Evolutionary conservation across 2,329 filamentous ascomycete species (phyloP), one percentile per base, ranked within the genome.

Genomic region (Atkinsonella hypoxylon): DNA sequence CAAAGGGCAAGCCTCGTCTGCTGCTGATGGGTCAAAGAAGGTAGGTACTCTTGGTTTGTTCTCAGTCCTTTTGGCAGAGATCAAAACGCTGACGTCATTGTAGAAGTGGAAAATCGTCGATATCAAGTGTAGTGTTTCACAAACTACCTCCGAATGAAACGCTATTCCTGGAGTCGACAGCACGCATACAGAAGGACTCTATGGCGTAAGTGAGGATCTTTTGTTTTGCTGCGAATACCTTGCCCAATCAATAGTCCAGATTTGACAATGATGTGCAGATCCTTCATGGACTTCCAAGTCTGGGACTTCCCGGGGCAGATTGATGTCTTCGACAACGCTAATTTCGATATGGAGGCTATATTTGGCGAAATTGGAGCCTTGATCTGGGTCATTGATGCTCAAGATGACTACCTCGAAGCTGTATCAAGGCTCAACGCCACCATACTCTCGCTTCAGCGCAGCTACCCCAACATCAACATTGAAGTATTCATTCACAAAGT

Each of bases 401-500:
- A 98, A 68, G 93, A 98, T 64, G 93, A 98, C 66, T 98, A 97
- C 64, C 80, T 95, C 50, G 89, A 96, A 65, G 87, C 90, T 17
- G 87, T 98, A 45, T 81, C 82, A 49, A 83, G 88, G 9, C 79
- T 98, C 30, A 95, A 95, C 67, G 76, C 82, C 50, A 95, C 90
- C 8, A 95, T 97, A 55, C 75, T 96, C 52, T 87, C 89, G 57
- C 80, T 98, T 1, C 88, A 95, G 64, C 82, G 89, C 57, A 82
- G 81, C 54, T 96, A 95, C 63, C 90, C 91, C 2, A 85, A 88
- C 63, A 93, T 97, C 70, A 95, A 96, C 67, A 87, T 98, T 57
- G 91, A 97, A 65, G 91, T 98, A 47, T 97, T 98, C 68, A 95
- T 98, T 60, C 93, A 98, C 77, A 98, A 98, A 67, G 91, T 96